Conservation (phyloP, 2,329 filamentous ascomycete genomes). For the Neopestalotiopsis sp. region DNA sequence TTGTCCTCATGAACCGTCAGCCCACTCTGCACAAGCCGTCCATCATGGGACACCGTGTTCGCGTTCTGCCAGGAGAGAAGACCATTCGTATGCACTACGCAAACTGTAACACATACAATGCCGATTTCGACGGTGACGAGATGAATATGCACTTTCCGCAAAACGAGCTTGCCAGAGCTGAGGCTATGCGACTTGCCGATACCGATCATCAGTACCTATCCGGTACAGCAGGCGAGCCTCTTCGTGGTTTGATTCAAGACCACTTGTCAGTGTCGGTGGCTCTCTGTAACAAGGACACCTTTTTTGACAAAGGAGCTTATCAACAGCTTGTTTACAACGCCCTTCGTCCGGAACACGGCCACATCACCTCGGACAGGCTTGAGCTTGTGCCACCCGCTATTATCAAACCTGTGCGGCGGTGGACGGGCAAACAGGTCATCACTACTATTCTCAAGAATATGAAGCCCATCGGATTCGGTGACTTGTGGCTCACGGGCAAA, state of each 20-base stretch:
- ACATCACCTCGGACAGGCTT: constrained; percentile 83
- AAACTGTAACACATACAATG: constrained; percentile 99
- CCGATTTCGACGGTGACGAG: constrained; percentile 98
- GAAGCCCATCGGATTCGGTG: constrained; percentile 75
- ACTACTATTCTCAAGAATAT: constrained; percentile 94
- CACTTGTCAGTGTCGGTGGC: constrained; percentile 94
- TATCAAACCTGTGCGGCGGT: constrained; percentile 79
- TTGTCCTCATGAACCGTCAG: constrained; percentile 98
- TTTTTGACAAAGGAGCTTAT: constrained; percentile 87
- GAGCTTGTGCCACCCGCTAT: constrained; percentile 82
- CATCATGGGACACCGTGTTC: constrained; percentile 96
- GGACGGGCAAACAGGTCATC: constrained; percentile 97
- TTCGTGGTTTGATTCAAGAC: constrained; percentile 97
- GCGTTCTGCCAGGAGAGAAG: constrained; percentile 91
- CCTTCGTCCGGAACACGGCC: constrained; percentile 86
- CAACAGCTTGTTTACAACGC: constrained; percentile 93
- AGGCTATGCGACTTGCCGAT: constrained; percentile 91
- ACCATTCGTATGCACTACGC: constrained; percentile 99
- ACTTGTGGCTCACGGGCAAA: constrained; percentile 80
- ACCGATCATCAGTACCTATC: constrained; percentile 98
- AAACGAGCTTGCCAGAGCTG: constrained; percentile 90
- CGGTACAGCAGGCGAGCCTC: constrained; percentile 88
- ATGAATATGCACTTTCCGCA: constrained; percentile 99
- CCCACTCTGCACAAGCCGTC: constrained; percentile 98
- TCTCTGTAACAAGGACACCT: constrained; percentile 88